Percentiles rank a stretch among this genome's conserved stretches.
phyloP scores from a whole-genome alignment of 139 green algal genomes.

The Chlorella sp. region DNA sequence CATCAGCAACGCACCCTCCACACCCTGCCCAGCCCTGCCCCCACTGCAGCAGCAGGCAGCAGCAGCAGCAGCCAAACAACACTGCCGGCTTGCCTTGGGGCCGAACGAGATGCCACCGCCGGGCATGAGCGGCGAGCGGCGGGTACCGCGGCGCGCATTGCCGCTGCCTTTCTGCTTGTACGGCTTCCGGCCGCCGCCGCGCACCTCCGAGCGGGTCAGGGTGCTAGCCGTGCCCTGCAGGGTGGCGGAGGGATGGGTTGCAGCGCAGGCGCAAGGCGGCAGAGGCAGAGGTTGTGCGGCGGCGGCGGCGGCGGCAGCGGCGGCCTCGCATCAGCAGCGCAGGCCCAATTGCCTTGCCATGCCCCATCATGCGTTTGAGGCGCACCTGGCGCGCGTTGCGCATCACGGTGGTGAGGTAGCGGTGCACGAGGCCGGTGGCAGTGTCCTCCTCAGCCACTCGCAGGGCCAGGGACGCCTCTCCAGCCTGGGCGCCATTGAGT shows the following conservation, averaged over 20 bases:
- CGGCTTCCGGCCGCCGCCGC: constrained; percentile 96
- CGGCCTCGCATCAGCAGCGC: background rate
- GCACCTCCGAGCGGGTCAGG: constrained; percentile 90
- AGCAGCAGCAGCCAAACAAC: too few species aligned
- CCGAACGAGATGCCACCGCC: constrained; percentile 97
- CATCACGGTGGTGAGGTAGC: constrained; percentile 85
- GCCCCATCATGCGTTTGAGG: background rate
- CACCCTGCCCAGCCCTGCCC: background rate
- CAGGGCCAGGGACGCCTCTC: constrained; percentile 71
- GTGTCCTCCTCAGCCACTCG: constrained; percentile 74
- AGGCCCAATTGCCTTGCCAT: background rate
- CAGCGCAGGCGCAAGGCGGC: background rate
- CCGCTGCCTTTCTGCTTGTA: constrained; percentile 98
- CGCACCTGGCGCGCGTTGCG: constrained; percentile 83
- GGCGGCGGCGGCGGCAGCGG: background rate
- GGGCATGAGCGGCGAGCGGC: constrained; percentile 83
- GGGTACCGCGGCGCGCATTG: constrained; percentile 87
- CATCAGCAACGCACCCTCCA: too few species aligned
- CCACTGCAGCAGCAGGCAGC: background rate
- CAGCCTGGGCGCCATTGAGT: constrained; percentile 66
- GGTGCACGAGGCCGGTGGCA: constrained; percentile 91
- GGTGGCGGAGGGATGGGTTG: background rate
- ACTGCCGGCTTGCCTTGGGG: constrained; percentile 78
- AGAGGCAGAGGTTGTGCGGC: background rate
- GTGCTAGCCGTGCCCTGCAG: constrained; percentile 92